phyloP scores from a whole-genome alignment of 169 alveolate species.

The Cryptosporidium sp. region DNA sequence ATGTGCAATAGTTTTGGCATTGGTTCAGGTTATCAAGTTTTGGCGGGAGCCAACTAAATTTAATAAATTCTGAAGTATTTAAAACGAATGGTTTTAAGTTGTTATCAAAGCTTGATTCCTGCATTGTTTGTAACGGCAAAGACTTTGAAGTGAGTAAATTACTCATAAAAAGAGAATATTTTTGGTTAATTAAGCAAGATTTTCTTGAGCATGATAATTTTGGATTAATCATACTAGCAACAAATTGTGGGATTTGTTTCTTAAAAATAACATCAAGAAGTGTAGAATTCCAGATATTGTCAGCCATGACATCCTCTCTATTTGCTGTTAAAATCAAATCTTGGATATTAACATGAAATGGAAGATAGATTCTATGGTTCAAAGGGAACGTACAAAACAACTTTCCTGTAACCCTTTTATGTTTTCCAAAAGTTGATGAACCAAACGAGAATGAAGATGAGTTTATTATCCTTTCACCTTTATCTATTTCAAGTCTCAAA shows the following conservation, averaged over 20 bases:
- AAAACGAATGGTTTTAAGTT: background rate
- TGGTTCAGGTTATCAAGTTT: background rate
- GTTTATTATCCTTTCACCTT: background rate
- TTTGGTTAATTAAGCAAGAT: background rate
- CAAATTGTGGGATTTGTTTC: conserved; percentile 52
- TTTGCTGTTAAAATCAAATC: conserved; percentile 67
- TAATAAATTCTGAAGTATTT: conserved; percentile 26
- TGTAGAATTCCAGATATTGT: conserved; percentile 46
- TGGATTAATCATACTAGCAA: conserved; percentile 33
- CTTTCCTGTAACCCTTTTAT: conserved; percentile 35
- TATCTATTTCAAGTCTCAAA: background rate
- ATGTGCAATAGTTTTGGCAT: background rate
- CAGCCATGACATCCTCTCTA: conserved; percentile 43
- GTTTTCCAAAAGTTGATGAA: conserved; percentile 46
- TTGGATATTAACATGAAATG: conserved; percentile 64
- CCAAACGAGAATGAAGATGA: conserved; percentile 34
- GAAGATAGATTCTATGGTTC: conserved; percentile 16
- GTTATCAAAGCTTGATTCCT: background rate
- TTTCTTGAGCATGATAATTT: background rate
- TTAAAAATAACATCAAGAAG: conserved; percentile 18
- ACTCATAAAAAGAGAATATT: background rate
- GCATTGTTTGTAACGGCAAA: background rate
- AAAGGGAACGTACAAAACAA: conserved; percentile 65
- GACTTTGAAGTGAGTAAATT: background rate
- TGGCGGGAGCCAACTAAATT: conserved; percentile 46